phyloP scores from a whole-genome alignment of 2,329 filamentous ascomycete genomes.

The Fusarium udum region DNA sequence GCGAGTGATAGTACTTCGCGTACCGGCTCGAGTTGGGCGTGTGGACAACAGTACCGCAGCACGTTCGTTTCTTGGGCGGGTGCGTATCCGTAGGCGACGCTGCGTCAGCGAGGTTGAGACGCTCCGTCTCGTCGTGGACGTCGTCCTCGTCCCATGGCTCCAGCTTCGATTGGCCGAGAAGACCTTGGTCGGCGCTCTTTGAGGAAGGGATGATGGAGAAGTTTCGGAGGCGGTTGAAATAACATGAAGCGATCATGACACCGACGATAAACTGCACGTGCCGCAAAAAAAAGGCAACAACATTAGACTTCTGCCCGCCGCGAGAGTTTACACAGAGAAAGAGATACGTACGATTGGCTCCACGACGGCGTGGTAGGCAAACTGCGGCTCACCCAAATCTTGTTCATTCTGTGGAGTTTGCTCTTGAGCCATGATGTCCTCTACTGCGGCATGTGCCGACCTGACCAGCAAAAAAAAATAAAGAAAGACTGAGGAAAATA shows the following conservation, averaged over 20 bases:
- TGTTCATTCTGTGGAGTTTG: slow-evolving; percentile 21
- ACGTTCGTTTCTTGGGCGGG: slow-evolving; percentile 59
- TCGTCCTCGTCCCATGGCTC: slow-evolving; percentile 40
- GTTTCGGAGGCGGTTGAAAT: slow-evolving; percentile 42
- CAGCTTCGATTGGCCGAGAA: slow-evolving; percentile 36
- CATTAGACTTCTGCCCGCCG: not conserved
- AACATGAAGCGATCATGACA: slow-evolving; percentile 44
- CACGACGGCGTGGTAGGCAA: slow-evolving; percentile 39
- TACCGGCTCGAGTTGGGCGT: slow-evolving; percentile 72
- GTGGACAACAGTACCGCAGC: slow-evolving; percentile 59
- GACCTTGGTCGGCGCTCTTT: slow-evolving; percentile 33
- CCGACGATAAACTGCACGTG: slow-evolving; percentile 39
- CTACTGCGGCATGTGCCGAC: not conserved
- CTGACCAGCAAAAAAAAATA: not conserved
- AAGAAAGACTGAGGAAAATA: not conserved
- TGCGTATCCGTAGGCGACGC: slow-evolving; percentile 40
- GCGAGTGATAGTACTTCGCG: slow-evolving; percentile 66
- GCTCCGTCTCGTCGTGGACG: slow-evolving; percentile 32
- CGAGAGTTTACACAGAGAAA: not conserved
- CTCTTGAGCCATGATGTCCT: slow-evolving; percentile 3
- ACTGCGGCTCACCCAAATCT: slow-evolving; percentile 44
- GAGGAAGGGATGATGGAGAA: slow-evolving; percentile 36
- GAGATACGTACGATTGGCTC: slow-evolving; percentile 42
- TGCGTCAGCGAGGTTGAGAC: slow-evolving; percentile 8
- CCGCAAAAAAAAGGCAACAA: not conserved